Percentiles rank a stretch among this genome's conserved stretches.
Conservation (phyloP, 169 alveolate species). For the Ichthyophthirius multifiliis region DNA sequence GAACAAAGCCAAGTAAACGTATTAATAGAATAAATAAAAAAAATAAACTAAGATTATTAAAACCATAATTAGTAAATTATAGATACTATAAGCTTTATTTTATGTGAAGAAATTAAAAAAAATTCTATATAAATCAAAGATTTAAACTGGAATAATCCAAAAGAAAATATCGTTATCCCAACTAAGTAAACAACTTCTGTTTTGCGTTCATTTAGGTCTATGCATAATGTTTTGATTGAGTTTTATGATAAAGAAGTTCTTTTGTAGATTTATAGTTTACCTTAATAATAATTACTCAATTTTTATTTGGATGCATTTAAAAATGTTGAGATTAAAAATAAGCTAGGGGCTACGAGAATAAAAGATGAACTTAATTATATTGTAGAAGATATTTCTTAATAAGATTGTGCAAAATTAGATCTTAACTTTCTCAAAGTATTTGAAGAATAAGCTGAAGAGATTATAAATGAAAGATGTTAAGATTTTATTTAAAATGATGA, state of each 20-base stretch:
- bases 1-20: not conserved
- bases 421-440: not conserved
- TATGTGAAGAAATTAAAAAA: not conserved
- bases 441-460: not conserved
- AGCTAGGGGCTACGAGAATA: not conserved
- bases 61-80: not conserved
- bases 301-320: not conserved
- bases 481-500: not conserved
- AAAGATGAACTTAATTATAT: not conserved
- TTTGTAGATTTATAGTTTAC: not conserved
- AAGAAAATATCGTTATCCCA: not conserved
- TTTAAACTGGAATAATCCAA: not conserved
- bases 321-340: not conserved
- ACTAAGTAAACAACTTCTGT: not conserved
- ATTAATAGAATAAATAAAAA: not conserved
- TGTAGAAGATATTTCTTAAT: not conserved
- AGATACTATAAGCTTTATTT: not conserved
- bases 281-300: not conserved
- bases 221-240: not conserved
- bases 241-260: not conserved
- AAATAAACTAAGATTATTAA: not conserved
- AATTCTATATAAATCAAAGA: not conserved
- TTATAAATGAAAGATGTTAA: conserved; percentile 12
- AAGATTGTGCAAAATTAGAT: not conserved
- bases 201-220: not conserved